A percentile compares a stretch with the other conserved stretches of the same genome.
Evolutionary conservation across 345 rosid species (phyloP).

Genomic region (Populus deltoides): DNA sequence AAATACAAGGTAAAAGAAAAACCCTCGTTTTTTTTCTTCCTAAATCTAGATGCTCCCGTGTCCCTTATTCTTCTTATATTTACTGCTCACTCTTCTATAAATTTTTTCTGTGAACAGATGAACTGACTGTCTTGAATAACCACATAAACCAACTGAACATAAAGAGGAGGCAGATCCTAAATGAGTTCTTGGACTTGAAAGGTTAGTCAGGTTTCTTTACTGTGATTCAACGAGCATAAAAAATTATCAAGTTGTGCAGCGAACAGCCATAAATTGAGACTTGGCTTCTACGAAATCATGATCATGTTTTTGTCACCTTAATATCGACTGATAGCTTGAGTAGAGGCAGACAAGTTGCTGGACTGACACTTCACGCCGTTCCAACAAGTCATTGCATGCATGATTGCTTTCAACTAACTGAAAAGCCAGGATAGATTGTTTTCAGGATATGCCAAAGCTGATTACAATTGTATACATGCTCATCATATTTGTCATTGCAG

Average conservation of each 20-base stretch:
- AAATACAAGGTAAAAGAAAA: slow-evolving; percentile 35
- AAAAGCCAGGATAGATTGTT: too few relatives aligned
- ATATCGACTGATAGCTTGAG: neutral
- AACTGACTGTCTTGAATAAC: slow-evolving; percentile 41
- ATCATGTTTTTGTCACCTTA: neutral
- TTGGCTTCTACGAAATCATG: neutral
- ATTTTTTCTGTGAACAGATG: slow-evolving; percentile 38
- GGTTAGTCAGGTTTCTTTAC: slow-evolving; percentile 35
- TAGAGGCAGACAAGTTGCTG: too few relatives aligned
- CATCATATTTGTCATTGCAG: slow-evolving; percentile 26
- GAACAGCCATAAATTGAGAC: neutral
- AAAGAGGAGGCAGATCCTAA: slow-evolving; percentile 60
- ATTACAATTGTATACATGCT: neutral
- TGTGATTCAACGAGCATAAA: neutral
- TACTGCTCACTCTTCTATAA: slow-evolving; percentile 5
- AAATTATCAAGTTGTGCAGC: neutral
- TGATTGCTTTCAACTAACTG: too few relatives aligned
- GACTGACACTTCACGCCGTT: too few relatives aligned
- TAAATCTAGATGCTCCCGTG: too few relatives aligned
- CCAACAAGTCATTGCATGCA: too few relatives aligned
- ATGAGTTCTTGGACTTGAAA: slow-evolving; percentile 71
- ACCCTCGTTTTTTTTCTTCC: too few relatives aligned
- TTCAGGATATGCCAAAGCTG: too few relatives aligned
- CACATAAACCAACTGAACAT: slow-evolving; percentile 45
- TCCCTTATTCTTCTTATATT: neutral